Evolutionary conservation across 176 grass and related monocot genomes (phyloP), one percentile per base, ranked within the genome.

Genomic region (Phragmites australis): DNA sequence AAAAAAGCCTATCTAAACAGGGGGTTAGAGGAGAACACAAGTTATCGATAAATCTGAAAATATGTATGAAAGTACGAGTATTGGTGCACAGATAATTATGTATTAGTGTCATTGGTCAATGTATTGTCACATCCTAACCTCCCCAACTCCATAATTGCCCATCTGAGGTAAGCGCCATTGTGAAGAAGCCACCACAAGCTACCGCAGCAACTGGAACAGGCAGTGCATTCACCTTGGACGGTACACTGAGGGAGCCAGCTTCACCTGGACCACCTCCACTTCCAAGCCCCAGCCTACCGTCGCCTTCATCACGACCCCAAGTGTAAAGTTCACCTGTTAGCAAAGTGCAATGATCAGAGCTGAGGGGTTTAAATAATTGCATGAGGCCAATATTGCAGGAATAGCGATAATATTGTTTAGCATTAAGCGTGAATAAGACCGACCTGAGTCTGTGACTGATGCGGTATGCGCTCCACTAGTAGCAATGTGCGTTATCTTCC

Each of bases 141-240:
- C 96, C 92, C 96, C 96, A 99, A 67, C 88, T 99, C 96, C 96
- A 99, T 84, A 93, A 68, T 34, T 99, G 88, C 13, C 96, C 96
- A 73, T 91, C 81, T 1, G 86, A 74, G 52, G 96, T 93, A 6
- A 99, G 75, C 1, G 88, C 92, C 87, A 95, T 81, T 0, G 92
- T 93, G 76, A 99, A 99, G 80, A 99, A 99, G 43, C 96, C 96
- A 76, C 96, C 96, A 77, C 96, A 99, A 69, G 82, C 65, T 64
- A 95, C 92, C 23, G 90, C 92, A 48, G 86, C 66, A 58, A 84
- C 88, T 58, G 92, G 88, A 64, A 93, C 92, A 63, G 92, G 88
- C 59, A 99, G 34, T 19, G 75, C 72, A 17, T 86, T 84, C 57
- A 95, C 96, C 84, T 89, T 93, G 79, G 96, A 95, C 78, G 92